Evolutionary conservation across 164 flowering plant species (phyloP).

Genomic region (Tinospora cordifolia): DNA sequence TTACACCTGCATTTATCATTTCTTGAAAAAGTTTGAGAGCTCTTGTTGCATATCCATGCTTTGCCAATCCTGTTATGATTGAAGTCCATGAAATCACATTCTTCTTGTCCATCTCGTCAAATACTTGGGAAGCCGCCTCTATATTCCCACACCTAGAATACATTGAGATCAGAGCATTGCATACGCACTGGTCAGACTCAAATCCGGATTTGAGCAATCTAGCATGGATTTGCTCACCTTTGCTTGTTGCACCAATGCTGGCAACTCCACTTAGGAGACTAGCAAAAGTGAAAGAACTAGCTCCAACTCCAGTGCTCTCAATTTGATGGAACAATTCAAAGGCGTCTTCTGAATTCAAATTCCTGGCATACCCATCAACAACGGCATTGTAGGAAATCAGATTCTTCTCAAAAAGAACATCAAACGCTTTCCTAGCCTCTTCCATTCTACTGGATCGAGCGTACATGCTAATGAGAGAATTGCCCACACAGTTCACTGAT

Average conservation of each 20-base stretch:
- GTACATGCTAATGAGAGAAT: conserved; percentile 71
- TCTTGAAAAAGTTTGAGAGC: conserved; percentile 49
- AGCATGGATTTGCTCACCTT: conserved; percentile 76
- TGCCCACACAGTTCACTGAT: conserved; percentile 57
- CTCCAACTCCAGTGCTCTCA: conserved; percentile 32
- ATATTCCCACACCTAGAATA: conserved; percentile 76
- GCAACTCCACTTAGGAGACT: conserved; percentile 81
- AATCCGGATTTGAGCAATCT: conserved; percentile 55
- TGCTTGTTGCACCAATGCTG: conserved; percentile 50
- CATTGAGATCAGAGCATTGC: conserved; percentile 74
- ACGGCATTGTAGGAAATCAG: conserved; percentile 58
- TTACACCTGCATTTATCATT: conserved; percentile 44
- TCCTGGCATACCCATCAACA: conserved; percentile 59
- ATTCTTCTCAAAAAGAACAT: conserved; percentile 62
- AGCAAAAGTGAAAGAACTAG: conserved; percentile 52
- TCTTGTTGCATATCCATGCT: conserved; percentile 62
- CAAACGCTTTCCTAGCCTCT: conserved; percentile 67
- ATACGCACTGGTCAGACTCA: conserved; percentile 31
- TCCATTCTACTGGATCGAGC: conserved; percentile 55
- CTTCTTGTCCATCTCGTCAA: conserved; percentile 36
- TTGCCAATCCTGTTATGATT: conserved; percentile 75
- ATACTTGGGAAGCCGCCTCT: conserved; percentile 54
- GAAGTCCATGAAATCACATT: conserved; percentile 87
- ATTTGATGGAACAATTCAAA: conserved; percentile 48
- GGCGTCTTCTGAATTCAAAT: conserved; percentile 44